Percentiles rank a stretch among this genome's conserved stretches.
Evolutionary conservation across 1,284 basidiomycete species (phyloP).

Genomic region (Cryptococcus sp.): DNA sequence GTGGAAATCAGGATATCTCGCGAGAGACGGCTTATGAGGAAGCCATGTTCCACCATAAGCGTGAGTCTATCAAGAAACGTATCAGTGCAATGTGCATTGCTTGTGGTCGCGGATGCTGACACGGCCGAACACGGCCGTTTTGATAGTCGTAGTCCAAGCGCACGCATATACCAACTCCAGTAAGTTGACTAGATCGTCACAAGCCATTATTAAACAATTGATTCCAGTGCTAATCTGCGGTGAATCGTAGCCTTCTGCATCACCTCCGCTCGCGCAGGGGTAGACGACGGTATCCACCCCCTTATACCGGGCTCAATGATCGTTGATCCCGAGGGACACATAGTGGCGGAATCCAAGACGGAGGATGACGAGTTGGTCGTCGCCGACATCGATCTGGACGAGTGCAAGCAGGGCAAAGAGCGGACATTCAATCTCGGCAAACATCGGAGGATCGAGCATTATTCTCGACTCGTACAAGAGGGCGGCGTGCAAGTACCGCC

Average conservation of each 20-base stretch:
- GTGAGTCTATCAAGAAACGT: conserved; percentile 5
- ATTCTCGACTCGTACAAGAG: conserved; percentile 20
- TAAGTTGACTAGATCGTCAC: conserved; percentile 3
- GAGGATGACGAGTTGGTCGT: conserved; percentile 42
- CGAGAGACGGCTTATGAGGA: conserved; percentile 36
- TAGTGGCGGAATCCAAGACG: conserved; percentile 43
- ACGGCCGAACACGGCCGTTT: neutral
- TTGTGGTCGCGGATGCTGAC: neutral
- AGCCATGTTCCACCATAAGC: conserved; percentile 48
- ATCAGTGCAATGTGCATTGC: neutral
- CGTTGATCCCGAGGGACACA: conserved; percentile 44
- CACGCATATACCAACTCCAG: conserved; percentile 46
- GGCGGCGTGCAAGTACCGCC: conserved; percentile 24
- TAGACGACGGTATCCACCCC: conserved; percentile 36
- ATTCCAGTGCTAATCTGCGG: too few species aligned
- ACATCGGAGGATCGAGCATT: conserved; percentile 31
- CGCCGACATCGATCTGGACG: conserved; percentile 42
- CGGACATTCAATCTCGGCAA: conserved; percentile 32
- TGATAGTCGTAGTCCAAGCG: conserved; percentile 34
- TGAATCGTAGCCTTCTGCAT: conserved; percentile 33
- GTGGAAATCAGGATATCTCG: conserved; percentile 36
- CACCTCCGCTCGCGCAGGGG: conserved; percentile 35
- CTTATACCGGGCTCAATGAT: conserved; percentile 44
- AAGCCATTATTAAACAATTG: too few species aligned
- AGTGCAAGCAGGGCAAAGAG: conserved; percentile 41